Base-by-base conservation (phyloP, 495 filamentous ascomycete genomes). In the Penicillium verhagenii region DNA sequence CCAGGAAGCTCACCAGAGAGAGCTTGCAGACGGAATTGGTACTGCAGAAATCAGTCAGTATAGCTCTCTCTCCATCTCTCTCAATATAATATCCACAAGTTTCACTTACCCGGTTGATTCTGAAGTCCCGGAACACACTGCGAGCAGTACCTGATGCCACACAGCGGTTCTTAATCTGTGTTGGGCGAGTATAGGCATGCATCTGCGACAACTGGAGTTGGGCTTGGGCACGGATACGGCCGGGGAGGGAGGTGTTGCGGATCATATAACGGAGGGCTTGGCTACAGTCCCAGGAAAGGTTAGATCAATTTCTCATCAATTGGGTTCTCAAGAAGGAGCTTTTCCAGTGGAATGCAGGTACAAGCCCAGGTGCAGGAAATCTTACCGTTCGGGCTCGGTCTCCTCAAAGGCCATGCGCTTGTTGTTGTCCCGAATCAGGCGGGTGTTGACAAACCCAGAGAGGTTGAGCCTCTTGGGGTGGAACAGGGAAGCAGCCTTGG, bases 241-340 rank as follows among this genome's bases (percentile, higher is more conserved):
- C 77, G 6, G 92, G 86, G 18, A 98, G 86, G 9, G 82, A 86
- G 23, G 92, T 93, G 72, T 98, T 98, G 68, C 88, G 90, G 71
- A 96, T 87, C 59, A 95, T 84, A 73, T 96, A 97, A 59, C 94
- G 89, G 45, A 97, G 87, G 24, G 95, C 94, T 89, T 98, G 94
- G 68, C 94, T 96, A 56, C 63, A 59, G 37, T 4, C 10, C 42
- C 38, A 2, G 31, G 24, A 33, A n/a, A 38, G 45, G 49, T 56
- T 37, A 48, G 47, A 33, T 31, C 38, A 21, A 43, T 18, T 51
- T 25, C 35, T n/a, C 13, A 29, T 18, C 11, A 52, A 37, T 23
- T 37, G 28, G 14, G 14, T 18, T 37, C 6, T 18, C 23, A 28
- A 1, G 16, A 5, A 11, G 20, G 21, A 14, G 20, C 20, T 28